Evolutionary conservation across 345 rosid genomes (phyloP), one percentile per base, ranked within the genome.

Genomic region (Eucalyptus victrix): DNA sequence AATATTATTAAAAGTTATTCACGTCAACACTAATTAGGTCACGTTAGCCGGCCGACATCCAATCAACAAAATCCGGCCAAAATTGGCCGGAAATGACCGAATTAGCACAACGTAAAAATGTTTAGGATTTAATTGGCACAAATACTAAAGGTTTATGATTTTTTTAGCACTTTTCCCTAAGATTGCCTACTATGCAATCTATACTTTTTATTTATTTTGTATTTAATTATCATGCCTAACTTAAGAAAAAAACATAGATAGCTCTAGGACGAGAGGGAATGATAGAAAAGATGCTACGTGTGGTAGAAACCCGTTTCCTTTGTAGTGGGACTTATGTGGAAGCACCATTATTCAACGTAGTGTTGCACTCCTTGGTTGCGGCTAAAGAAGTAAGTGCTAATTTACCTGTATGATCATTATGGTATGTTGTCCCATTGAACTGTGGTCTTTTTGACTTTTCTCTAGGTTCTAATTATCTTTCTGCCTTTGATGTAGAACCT

Each of bases 201-300:
- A 34, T 34, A 34, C 37, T 34, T 34, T 34, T 34, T 34, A 34
- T 34, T 34, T 34, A 34, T 34, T 34, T 34, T 34, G 37, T 34
- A 34, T 34, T 34, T 34, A 34, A 34, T 34, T 34, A 34, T 34
- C 37, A 34, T 34, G 37, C 37, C 37, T 34, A 34, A 34, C 37
- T 34, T 34, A 34, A 34, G 37, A 34, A 34, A 34, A 34, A 34
- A 34, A 34, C 37, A 34, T 34, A 34, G 37, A 34, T 34, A 93
- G 98, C 95, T 49, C 94, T 96, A 76, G 98, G 98, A 90, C 89
- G 92, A 81, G 99, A 94, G 93, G 99, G 96, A 88, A 94, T 97
- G 98, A 92, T 91, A 89, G 90, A 89, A 72, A 95, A 96, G 92
- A 91, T 96, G 91, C 89, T 96, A 72, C 92, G 86, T 32, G 86